phyloP scores from a whole-genome alignment of 2,329 filamentous ascomycete genomes.

The Aspergillus alliaceus region DNA sequence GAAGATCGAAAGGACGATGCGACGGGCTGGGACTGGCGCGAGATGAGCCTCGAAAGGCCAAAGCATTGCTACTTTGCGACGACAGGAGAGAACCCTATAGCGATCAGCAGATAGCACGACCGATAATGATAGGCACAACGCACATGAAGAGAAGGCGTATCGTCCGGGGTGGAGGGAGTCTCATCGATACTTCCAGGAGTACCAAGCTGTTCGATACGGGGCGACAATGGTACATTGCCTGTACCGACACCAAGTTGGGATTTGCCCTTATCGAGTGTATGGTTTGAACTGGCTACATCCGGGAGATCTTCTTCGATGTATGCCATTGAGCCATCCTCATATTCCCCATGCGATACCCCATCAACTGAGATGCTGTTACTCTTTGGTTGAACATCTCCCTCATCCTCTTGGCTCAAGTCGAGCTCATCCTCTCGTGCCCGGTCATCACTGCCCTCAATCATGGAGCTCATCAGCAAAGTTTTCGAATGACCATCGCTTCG shows the following conservation, averaged over 20 bases:
- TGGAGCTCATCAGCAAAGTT: conserved; percentile 67
- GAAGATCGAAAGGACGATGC: conserved; percentile 88
- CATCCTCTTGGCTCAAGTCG: conserved; percentile 44
- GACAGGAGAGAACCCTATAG: conserved; percentile 55
- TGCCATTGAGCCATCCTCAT: conserved; percentile 19
- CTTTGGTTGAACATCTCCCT: conserved; percentile 30
- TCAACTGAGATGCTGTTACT: conserved; percentile 27
- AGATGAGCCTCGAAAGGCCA: conserved; percentile 68
- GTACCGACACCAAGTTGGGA: conserved; percentile 15
- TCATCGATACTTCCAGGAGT: conserved; percentile 57
- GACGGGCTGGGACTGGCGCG: conserved; percentile 75
- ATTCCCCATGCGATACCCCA: conserved; percentile 14
- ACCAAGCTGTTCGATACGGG: conserved; percentile 18
- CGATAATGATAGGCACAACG: conserved; percentile 50
- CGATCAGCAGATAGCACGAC: conserved; percentile 48
- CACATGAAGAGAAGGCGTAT: conserved; percentile 81
- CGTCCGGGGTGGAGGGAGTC: conserved; percentile 74
- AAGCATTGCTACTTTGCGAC: conserved; percentile 71
- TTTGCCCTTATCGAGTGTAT: conserved; percentile 20
- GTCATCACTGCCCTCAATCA: conserved; percentile 61
- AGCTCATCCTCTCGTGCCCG: conserved; percentile 59
- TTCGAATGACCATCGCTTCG: conserved; percentile 55
- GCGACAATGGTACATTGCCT: conserved; percentile 25
- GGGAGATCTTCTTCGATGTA: conserved; percentile 29
- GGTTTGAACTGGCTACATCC: conserved; percentile 24